A percentile compares a stretch with the other conserved stretches of the same genome.
Conservation (phyloP, 2,329 filamentous ascomycete species). For the Sarocladium oryzae region DNA sequence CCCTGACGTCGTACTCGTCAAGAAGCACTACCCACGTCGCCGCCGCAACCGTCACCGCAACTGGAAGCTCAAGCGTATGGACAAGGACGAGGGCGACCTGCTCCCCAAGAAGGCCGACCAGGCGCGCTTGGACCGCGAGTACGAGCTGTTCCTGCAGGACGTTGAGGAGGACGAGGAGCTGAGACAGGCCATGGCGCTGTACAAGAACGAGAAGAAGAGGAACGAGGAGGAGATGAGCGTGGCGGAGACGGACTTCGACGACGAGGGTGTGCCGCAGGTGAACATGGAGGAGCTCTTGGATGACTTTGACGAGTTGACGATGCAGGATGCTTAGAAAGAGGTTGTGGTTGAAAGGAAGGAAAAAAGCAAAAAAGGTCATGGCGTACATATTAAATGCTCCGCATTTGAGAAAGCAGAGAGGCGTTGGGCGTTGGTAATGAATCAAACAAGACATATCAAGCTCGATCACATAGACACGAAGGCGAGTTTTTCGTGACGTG, state of each 20-base stretch:
- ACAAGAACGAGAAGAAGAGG: conserved; percentile 58
- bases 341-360: conserved; percentile 7
- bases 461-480: no score
- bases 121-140: conserved; percentile 83
- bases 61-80: conserved; percentile 95
- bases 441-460: background rate
- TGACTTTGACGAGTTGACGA: conserved; percentile 83
- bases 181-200: conserved; percentile 75
- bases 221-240: conserved; percentile 62
- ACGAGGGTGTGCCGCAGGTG: conserved; percentile 62
- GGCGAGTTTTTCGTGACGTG: no score
- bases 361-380: background rate
- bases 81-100: conserved; percentile 80
- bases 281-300: conserved; percentile 79
- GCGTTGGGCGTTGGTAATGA: conserved; percentile 9
- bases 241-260: conserved; percentile 56
- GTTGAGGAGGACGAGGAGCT: conserved; percentile 94
- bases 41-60: conserved; percentile 74
- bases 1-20: conserved; percentile 89
- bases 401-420: background rate
- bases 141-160: conserved; percentile 94
- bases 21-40: conserved; percentile 89
- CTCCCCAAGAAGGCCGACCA: conserved; percentile 82
- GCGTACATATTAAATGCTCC: background rate
- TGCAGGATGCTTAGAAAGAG: conserved; percentile 46